A percentile compares a stretch with the other conserved stretches of the same genome.
These are phyloP conservation scores for Aspergillus fischeri DNA, from an alignment of 2,329 filamentous ascomycete species.

Conservation along the genomic window DNA sequence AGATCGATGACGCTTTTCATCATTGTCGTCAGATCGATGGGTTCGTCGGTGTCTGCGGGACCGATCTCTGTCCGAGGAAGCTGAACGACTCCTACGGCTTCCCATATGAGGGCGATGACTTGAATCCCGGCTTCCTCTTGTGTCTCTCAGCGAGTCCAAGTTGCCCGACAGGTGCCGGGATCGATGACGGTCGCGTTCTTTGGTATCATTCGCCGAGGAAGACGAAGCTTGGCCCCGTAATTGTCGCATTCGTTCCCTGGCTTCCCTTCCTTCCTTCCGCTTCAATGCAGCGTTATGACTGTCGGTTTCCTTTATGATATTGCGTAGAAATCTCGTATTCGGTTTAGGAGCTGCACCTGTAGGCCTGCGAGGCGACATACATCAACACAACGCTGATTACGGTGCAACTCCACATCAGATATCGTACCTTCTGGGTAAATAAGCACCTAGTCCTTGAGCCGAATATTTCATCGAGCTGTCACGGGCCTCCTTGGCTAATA, in stretches of 20 bases:
- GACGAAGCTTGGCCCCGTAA: conserved; percentile 43
- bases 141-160: conserved; percentile 17
- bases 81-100: conserved; percentile 25
- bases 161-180: conserved; percentile 11
- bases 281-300: conserved; percentile 83
- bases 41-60: conserved; percentile 21
- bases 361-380: conserved; percentile 45
- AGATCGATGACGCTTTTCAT: conserved; percentile 14
- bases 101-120: conserved; percentile 24
- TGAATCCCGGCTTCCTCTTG: conserved; percentile 20
- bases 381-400: conserved; percentile 1
- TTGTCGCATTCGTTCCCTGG: conserved; percentile 63
- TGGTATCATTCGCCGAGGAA: conserved; percentile 22
- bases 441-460: conserved; percentile 67
- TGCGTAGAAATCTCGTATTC: conserved; percentile 82
- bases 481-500: conserved; percentile 77
- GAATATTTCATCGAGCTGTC: conserved; percentile 71
- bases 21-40: conserved; percentile 16
- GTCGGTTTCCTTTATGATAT: conserved; percentile 84
- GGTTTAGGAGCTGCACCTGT: conserved; percentile 71
- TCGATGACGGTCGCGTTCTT: conserved; percentile 32
- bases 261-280: conserved; percentile 78
- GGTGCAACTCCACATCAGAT: conserved; percentile 2
- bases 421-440: conserved; percentile 51
- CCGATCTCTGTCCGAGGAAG: conserved; percentile 21